phyloP scores from a whole-genome alignment of 371 early-diverging fungal genomes.

The Thermomucor indicae-seudaticae region DNA sequence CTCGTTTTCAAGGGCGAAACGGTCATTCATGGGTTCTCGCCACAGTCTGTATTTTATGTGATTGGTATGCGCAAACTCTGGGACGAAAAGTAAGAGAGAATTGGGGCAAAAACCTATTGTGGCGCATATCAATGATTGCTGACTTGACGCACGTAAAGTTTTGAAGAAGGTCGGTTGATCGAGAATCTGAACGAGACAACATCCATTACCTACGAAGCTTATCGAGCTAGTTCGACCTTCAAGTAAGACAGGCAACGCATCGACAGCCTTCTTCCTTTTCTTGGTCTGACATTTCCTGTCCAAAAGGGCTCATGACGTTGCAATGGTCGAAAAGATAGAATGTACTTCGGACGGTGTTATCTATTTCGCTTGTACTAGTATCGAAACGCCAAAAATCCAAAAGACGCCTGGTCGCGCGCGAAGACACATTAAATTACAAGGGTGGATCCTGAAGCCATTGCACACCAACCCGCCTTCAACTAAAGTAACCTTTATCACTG shows the following conservation, averaged over 20 bases:
- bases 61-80: slow-evolving; percentile 66
- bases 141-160: slow-evolving; percentile 30
- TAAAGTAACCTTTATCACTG: slow-evolving; percentile 53
- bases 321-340: slow-evolving; percentile 62
- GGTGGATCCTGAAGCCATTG: slow-evolving; percentile 61
- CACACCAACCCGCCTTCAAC: slow-evolving; percentile 54
- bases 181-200: slow-evolving; percentile 54
- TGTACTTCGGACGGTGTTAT: slow-evolving; percentile 58
- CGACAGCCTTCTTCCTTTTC: no score
- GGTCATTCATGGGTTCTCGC: slow-evolving; percentile 59
- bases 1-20: slow-evolving; percentile 62
- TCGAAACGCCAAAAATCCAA: slow-evolving; percentile 59
- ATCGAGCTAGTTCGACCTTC: slow-evolving; percentile 35
- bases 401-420: slow-evolving; percentile 51
- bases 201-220: slow-evolving; percentile 51
- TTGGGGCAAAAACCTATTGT: no score
- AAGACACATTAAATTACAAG: slow-evolving; percentile 56
- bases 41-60: slow-evolving; percentile 64
- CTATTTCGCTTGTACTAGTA: slow-evolving; percentile 59
- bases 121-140: no score
- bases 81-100: slow-evolving; percentile 44
- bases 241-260: slow-evolving; percentile 18
- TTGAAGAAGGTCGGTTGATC: slow-evolving; percentile 50
- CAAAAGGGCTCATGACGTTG: slow-evolving; percentile 53
- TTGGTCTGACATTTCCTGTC: no score